Evolutionary conservation across 306 rosid genomes (phyloP), one percentile per base, ranked within the genome.

Genomic region (Vigna unguiculata): DNA sequence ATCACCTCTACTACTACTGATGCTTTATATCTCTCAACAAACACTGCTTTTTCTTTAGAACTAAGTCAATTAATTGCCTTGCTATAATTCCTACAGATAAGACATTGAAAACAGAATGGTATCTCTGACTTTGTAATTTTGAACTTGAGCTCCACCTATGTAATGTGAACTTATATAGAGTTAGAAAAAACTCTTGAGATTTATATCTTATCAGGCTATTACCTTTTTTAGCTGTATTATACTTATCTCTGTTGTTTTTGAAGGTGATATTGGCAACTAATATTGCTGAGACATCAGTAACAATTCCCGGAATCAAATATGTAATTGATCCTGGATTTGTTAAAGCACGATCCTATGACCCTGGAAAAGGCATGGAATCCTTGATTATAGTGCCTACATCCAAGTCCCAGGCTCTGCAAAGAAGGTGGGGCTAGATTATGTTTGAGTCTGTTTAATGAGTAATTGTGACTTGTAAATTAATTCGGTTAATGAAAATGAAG

Each of bases 241-340:
- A 81, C 32, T 69, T 67, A 47, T 54, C 55, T 16, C n/a, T 69
- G 67, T 72, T 78, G 22, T 54, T 82, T 32, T 72, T 68, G 22
- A 72, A 93, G 98, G 96, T 94, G 63, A 87, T 91, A 82, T 81
- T 91, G 83, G 96, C 96, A n/a, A 94, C 98, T 61, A 94, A 94
- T 77, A 94, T 94, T 81, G 98, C 98, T 64, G 98, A 94, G 91
- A 89, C 98, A 68, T 91, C 98, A 1, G 83, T 91, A 40, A 91
- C 97, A 38, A 91, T 94, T 82, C 96, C 97, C 49, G 98, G 98
- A 82, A 91, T 94, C 86, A 91, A 90, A 88, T 90, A 83, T 81
- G 97, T 94, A 62, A 82, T 94, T 78, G 98, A 94, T 87, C 98
- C 97, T 72, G 97, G 98, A 59, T 72, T 94, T 38, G 97, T 94